Base-by-base conservation (phyloP, 2,329 filamentous ascomycete species). In the Venturia effusa region DNA sequence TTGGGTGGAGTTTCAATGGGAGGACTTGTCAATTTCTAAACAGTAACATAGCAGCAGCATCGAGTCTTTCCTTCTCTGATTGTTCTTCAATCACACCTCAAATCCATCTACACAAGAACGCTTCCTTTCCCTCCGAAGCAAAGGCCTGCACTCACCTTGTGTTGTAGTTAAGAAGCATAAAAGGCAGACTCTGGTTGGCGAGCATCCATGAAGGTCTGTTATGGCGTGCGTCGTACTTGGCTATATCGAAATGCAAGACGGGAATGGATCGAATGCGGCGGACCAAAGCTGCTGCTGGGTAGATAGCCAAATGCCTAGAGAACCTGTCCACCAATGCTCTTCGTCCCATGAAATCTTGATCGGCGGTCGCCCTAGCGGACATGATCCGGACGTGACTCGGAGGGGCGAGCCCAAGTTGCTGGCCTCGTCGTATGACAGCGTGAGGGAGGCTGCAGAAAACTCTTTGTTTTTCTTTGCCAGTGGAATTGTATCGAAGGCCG, bases 121-220 rank as follows among this genome's bases (percentile, higher is more conserved):
- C 45, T 34, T 24, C 13, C 7, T 11, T 30, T n/a, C 15, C 15
- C 51, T 34, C 11, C 6, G 5, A 57, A 57, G 30, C 30, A 34
- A 34, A 32, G 19, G 27, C 5, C 15, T 57, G 51, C 51, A 57
- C 51, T 57, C 30, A 34, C 30, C 27, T 55, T 55, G 27, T 37
- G 51, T 57, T 57, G 30, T 22, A 37, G 30, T 57, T 57, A n/a
- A n/a, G 51, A 57, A 57, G 30, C 51, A 57, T 57, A 24, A 57
- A 30, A 34, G 51, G 17, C 24, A 30, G 27, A 19, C 30, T 22
- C 15, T 19, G 51, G 51, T n/a, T 37, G 30, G 30, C 30, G 30
- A 17, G 27, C 30, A 10, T 34, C 34, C 27, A n/a, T 8, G 51
- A 8, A 19, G 30, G 5, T 34, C 13, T 51, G 11, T 27, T 13